Percentiles rank a stretch among this genome's conserved stretches.
Conservation (phyloP, 139 green algal genomes). For the Micractinium conductrix region DNA sequence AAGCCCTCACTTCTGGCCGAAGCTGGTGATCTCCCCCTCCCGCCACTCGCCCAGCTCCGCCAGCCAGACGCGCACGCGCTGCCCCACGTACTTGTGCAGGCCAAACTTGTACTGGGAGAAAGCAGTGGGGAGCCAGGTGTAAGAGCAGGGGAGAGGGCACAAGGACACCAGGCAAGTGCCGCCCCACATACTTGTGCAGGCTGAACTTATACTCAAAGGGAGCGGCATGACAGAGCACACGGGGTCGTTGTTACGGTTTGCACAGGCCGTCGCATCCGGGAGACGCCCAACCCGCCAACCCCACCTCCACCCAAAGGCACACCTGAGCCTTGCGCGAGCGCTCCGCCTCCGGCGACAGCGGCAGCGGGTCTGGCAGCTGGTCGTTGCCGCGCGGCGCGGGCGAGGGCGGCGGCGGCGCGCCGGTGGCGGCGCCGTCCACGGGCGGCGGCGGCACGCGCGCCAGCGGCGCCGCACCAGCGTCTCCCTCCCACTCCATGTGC, state of each 20-base stretch:
- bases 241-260: too few relatives aligned
- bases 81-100: constrained; percentile 19
- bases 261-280: too few relatives aligned
- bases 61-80: constrained; percentile 24
- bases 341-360: constrained; percentile 10
- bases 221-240: too few relatives aligned
- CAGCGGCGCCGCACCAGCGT: background rate
- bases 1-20: constrained; percentile 4
- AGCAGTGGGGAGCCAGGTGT: background rate
- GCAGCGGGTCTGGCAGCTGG: constrained; percentile 13
- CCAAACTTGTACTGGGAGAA: constrained; percentile 23
- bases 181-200: too few relatives aligned
- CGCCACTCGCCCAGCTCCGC: background rate
- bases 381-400: background rate
- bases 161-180: background rate
- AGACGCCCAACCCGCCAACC: too few relatives aligned
- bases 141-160: background rate
- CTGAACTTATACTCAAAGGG: too few relatives aligned
- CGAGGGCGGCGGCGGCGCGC: background rate
- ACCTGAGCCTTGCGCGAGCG: background rate
- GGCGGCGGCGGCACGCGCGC: background rate
- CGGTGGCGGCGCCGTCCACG: background rate
- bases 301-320: too few relatives aligned
- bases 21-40: constrained; percentile 19
- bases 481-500: too few relatives aligned